Base-by-base conservation (phyloP, 1,139 yeast species). In the Blastobotrys apis region DNA sequence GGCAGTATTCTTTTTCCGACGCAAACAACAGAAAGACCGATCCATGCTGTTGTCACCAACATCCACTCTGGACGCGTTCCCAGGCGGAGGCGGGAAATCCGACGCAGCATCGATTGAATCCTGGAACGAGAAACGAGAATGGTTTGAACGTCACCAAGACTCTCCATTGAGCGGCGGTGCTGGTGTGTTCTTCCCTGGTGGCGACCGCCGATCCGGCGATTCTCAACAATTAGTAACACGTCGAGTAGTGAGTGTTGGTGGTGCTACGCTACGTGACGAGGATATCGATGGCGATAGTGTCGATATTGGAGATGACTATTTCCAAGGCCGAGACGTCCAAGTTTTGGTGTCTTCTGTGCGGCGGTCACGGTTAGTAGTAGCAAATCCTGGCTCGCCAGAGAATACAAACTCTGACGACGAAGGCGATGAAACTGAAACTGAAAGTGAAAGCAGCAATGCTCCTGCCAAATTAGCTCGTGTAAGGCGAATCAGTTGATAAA, bases 321-420 rank as follows among this genome's bases (percentile, higher is more conserved):
- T 74, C 49, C 69, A 69, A 32, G 69, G 73, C 33, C 63, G 82
- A 52, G 90, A 83, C 50, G 90, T 81, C 0, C 92, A 83, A 58
- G 84, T 84, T 6, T 63, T 84, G 50, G 90, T 83, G 8, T 77
- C 86, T 47, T 77, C 84, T n/a, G 78, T 78, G 57, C 68, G 90
- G 53, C 65, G 86, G 45, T 73, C 84, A 1, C 74, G 74, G 39
- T 66, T 84, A 40, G 67, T 83, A 29, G 80, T 84, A 31, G 73
- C 80, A 40, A 84, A 84, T 55, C 94, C 94, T 0, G 73, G 64
- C 23, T n/a, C 37, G 10, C 20, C 29, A 36, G 36, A 34, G 4
- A 16, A 36, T 17, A 17, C 34, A 8, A 37, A 42, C 16, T 37
- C 45, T n/a, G 45, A 42, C 33, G 41, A 42, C n/a, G 41, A 42